A percentile compares a stretch with the other conserved stretches of the same genome.
Conservation (phyloP, 345 rosid genomes). For the Hypericum perforatum region DNA sequence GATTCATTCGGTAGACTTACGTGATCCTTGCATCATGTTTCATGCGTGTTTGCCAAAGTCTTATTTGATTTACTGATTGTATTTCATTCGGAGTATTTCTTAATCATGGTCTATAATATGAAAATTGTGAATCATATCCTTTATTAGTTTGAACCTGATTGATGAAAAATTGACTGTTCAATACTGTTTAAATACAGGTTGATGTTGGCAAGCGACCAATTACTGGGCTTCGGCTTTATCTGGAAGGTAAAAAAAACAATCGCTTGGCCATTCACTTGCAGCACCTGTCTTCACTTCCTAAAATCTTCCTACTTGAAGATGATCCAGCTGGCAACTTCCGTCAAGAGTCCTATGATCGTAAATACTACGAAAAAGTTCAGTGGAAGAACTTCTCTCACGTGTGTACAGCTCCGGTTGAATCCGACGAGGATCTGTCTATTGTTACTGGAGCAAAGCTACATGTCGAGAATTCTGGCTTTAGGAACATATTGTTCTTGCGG, state of each 20-base stretch:
- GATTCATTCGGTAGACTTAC: too few species aligned
- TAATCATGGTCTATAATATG: too few species aligned
- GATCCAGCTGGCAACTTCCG: slow-evolving; percentile 40
- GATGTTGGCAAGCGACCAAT: slow-evolving; percentile 93
- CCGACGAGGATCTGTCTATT: slow-evolving; percentile 62
- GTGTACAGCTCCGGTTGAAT: slow-evolving; percentile 85
- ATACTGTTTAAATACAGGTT: slow-evolving; percentile 37
- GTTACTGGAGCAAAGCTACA: slow-evolving; percentile 86
- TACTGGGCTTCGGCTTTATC: slow-evolving; percentile 89
- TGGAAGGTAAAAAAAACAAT: slow-evolving; percentile 86
- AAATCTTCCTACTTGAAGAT: slow-evolving; percentile 65
- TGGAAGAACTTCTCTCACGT: slow-evolving; percentile 94
- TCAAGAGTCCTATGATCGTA: slow-evolving; percentile 49
- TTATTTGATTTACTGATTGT: too few species aligned
- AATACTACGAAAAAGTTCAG: slow-evolving; percentile 76
- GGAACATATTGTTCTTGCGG: slow-evolving; percentile 69
- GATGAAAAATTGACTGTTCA: not conserved
- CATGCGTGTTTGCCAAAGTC: too few species aligned
- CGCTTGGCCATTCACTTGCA: slow-evolving; percentile 79
- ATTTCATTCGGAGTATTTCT: too few species aligned
- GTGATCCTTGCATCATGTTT: too few species aligned
- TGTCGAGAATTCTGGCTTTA: slow-evolving; percentile 83
- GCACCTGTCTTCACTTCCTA: slow-evolving; percentile 93
- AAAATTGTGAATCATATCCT: slow-evolving; percentile 4
- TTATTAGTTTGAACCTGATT: slow-evolving; percentile 3